A percentile compares a stretch with the other conserved stretches of the same genome.
Evolutionary conservation across 495 filamentous ascomycete species (phyloP).

Genomic region (Polyplosphaeria fusca): DNA sequence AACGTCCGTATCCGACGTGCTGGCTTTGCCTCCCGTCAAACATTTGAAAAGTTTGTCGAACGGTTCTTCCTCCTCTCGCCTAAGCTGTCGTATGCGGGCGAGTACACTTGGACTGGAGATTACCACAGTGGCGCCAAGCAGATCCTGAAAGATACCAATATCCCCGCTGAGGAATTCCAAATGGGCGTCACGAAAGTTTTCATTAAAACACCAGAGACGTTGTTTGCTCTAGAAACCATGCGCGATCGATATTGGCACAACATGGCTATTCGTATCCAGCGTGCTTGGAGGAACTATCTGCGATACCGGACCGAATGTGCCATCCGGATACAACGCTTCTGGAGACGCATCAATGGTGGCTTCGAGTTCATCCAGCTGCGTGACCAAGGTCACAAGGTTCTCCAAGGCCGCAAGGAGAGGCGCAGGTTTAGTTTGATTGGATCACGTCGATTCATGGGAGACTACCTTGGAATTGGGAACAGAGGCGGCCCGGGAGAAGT

Average conservation of each 20-base stretch:
- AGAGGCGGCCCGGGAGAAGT: constrained; percentile 76
- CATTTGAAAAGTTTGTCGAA: constrained; percentile 97
- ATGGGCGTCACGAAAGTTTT: constrained; percentile 97
- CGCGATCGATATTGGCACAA: constrained; percentile 98
- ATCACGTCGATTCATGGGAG: constrained; percentile 87
- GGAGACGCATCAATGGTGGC: constrained; percentile 85
- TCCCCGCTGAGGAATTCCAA: constrained; percentile 92
- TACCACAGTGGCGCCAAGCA: constrained; percentile 82
- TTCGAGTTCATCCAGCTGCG: constrained; percentile 82
- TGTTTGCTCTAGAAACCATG: constrained; percentile 98
- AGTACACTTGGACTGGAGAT: constrained; percentile 93
- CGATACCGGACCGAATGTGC: constrained; percentile 90
- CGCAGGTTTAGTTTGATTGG: constrained; percentile 86
- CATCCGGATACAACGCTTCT: constrained; percentile 89
- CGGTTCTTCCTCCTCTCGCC: constrained; percentile 95
- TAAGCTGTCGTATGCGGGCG: constrained; percentile 90
- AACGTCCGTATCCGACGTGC: constrained; percentile 97
- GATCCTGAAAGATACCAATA: constrained; percentile 93
- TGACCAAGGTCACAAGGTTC: constrained; percentile 82
- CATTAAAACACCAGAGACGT: constrained; percentile 96
- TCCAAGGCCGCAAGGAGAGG: constrained; percentile 84
- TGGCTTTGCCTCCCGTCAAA: constrained; percentile 96
- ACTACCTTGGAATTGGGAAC: constrained; percentile 87
- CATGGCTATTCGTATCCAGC: constrained; percentile 96
- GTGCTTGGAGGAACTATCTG: constrained; percentile 94